A percentile compares a stretch with the other conserved stretches of the same genome.
These are phyloP conservation scores for Ceratocystis alfenasii DNA, from an alignment of 2,329 filamentous ascomycete species.

Conservation along the genomic window DNA sequence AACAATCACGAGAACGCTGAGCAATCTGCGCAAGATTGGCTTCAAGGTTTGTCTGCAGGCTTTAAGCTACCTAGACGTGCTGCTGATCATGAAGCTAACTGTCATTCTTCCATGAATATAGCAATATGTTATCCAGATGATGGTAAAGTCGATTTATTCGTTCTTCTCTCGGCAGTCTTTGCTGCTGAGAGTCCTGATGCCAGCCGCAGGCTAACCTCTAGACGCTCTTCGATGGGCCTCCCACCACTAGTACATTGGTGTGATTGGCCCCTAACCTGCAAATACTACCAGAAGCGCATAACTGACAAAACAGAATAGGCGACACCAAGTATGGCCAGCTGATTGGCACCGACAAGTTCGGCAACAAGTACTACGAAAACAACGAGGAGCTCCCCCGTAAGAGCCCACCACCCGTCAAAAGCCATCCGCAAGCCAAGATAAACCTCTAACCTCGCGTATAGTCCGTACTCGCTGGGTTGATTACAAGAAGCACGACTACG, in stretches of 20 bases:
- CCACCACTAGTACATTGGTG: constrained; percentile 46
- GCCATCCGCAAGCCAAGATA: background rate
- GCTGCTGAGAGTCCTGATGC: too few relatives aligned
- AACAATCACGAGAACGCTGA: constrained; percentile 72
- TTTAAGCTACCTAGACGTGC: background rate
- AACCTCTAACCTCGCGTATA: constrained; percentile 29
- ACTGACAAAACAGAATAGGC: constrained; percentile 40
- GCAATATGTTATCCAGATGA: constrained; percentile 87
- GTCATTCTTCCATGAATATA: constrained; percentile 30
- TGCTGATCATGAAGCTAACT: background rate
- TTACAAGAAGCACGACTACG: constrained; percentile 78
- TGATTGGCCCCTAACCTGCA: constrained; percentile 17
- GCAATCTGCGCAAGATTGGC: constrained; percentile 77
- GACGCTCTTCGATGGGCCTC: background rate
- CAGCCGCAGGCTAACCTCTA: background rate
- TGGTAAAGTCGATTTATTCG: constrained; percentile 43
- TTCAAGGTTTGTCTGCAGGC: constrained; percentile 54
- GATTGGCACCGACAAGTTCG: constrained; percentile 75
- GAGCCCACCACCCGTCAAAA: constrained; percentile 27
- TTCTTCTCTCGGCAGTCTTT: background rate
- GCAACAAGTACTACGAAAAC: constrained; percentile 98
- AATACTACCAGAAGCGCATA: background rate
- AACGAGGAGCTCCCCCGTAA: constrained; percentile 80
- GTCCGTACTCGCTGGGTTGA: constrained; percentile 96
- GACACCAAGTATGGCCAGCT: constrained; percentile 90